Percentiles rank a stretch among this genome's conserved stretches.
Evolutionary conservation across 2,329 filamentous ascomycete species (phyloP).

Genomic region (Penicillium sp.): DNA sequence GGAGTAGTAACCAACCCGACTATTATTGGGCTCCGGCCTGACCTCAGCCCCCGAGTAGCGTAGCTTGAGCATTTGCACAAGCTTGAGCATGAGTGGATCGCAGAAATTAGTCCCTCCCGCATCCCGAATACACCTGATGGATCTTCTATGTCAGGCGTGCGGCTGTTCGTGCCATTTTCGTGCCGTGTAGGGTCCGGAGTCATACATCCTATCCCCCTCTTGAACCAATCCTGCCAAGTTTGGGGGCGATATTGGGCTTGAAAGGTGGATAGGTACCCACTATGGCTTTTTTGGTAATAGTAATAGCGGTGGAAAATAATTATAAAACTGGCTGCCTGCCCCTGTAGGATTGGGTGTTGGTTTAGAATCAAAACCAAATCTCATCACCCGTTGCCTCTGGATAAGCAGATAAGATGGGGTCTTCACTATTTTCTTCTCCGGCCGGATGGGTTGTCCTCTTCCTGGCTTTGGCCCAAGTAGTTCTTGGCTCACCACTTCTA

Average conservation of each 20-base stretch:
- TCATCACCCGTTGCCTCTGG: neutral
- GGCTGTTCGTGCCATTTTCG: conserved; percentile 1
- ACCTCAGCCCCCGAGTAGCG: neutral
- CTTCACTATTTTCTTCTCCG: conserved; percentile 6
- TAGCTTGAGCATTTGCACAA: conserved; percentile 8
- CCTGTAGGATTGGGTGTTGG: neutral
- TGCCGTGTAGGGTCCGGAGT: neutral
- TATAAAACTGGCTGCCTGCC: conserved; percentile 21
- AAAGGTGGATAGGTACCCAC: neutral
- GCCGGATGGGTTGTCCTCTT: conserved; percentile 19
- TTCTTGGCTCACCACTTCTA: conserved; percentile 30
- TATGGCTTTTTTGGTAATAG: conserved; percentile 12
- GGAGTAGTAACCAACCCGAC: neutral
- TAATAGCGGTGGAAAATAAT: conserved; percentile 16
- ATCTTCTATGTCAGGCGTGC: conserved; percentile 21
- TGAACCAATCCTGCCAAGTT: conserved; percentile 4
- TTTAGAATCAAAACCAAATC: neutral
- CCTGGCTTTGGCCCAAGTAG: conserved; percentile 21
- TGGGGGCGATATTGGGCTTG: conserved; percentile 4
- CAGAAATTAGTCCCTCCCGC: neutral
- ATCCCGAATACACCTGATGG: conserved; percentile 21
- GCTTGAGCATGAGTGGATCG: conserved; percentile 14
- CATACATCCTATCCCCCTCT: conserved; percentile 9
- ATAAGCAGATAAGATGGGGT: conserved; percentile 15
- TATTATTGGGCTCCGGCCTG: conserved; percentile 9